phyloP scores from a whole-genome alignment of 2,329 filamentous ascomycete species.

The Parascedosporium putredinis region DNA sequence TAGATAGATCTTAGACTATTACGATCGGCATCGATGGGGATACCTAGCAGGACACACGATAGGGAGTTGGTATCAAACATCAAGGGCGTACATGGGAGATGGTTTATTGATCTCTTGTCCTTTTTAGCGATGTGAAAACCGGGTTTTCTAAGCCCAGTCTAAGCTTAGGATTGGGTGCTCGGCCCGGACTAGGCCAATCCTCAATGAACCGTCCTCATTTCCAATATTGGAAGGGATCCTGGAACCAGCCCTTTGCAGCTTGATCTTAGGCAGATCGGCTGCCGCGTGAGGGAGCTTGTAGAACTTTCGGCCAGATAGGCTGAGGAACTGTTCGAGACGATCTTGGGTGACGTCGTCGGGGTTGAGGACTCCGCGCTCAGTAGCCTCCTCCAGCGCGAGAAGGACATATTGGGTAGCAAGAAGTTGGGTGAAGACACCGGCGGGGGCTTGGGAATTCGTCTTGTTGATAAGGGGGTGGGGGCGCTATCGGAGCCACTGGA shows the following conservation, averaged over 20 bases:
- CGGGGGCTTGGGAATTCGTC: constrained; percentile 37
- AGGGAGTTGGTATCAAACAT: too few relatives aligned
- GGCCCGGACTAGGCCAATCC: constrained; percentile 33
- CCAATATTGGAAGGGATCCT: constrained; percentile 28
- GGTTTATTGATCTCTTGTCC: background rate
- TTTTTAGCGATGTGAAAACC: background rate
- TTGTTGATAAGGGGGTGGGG: constrained; percentile 52
- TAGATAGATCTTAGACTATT: too few relatives aligned
- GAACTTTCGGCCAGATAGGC: constrained; percentile 41
- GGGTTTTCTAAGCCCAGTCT: constrained; percentile 19
- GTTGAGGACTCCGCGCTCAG: constrained; percentile 40
- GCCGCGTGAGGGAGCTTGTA: constrained; percentile 29
- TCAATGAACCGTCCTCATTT: constrained; percentile 26
- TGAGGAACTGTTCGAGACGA: constrained; percentile 43
- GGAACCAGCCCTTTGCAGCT: constrained; percentile 30
- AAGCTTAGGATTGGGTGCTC: constrained; percentile 31
- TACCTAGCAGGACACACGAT: too few relatives aligned
- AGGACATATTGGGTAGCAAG: constrained; percentile 57
- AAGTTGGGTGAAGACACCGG: constrained; percentile 73
- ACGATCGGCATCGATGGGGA: too few relatives aligned
- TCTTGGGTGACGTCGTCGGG: constrained; percentile 44
- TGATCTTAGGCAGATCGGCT: constrained; percentile 18
- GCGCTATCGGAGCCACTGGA: constrained; percentile 48
- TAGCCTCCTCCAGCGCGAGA: constrained; percentile 48
- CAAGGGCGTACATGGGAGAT: too few relatives aligned